Percentiles rank a stretch among this genome's conserved stretches.
These are phyloP conservation scores for Aspergillus tamarii DNA, from an alignment of 2,329 filamentous ascomycete species.

Conservation along the genomic window DNA sequence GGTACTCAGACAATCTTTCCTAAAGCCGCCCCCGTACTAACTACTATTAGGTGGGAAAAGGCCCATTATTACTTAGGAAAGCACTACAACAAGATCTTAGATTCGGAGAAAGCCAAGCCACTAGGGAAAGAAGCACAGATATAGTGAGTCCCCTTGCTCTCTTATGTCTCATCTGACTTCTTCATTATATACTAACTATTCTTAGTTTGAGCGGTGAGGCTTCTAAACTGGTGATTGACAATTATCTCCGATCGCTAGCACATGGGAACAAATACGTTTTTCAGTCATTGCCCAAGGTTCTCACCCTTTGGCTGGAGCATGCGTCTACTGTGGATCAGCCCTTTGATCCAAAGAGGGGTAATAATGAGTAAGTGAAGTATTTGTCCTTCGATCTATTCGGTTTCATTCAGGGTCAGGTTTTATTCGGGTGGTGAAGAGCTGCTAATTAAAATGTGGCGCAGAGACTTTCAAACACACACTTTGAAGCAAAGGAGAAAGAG, in stretches of 20 bases:
- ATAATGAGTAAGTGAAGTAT: slow-evolving; percentile 43
- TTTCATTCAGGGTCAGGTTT: neutral
- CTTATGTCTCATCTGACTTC: neutral
- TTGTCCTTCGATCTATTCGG: neutral
- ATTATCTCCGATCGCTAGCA: slow-evolving; percentile 82
- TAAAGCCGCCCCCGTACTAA: slow-evolving; percentile 8
- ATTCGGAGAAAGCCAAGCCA: slow-evolving; percentile 80
- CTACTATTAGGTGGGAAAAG: slow-evolving; percentile 77
- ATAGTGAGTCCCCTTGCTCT: slow-evolving; percentile 49
- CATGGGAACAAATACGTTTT: slow-evolving; percentile 95
- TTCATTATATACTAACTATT: slow-evolving; percentile 28
- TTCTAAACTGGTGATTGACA: slow-evolving; percentile 87
- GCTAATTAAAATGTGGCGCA: slow-evolving; percentile 18
- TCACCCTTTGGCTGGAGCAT: slow-evolving; percentile 94
- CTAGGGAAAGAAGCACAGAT: slow-evolving; percentile 75
- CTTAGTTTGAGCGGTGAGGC: slow-evolving; percentile 73
- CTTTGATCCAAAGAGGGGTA: slow-evolving; percentile 54
- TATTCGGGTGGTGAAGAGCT: neutral
- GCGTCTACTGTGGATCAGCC: slow-evolving; percentile 72
- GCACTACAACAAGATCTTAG: slow-evolving; percentile 94
- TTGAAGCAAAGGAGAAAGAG: slow-evolving; percentile 61
- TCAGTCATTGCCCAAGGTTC: slow-evolving; percentile 85
- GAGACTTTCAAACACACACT: slow-evolving; percentile 52
- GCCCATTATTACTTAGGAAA: slow-evolving; percentile 96
- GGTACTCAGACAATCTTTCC: slow-evolving; percentile 20